Percentiles rank a stretch among this genome's conserved stretches.
phyloP scores from a whole-genome alignment of 352 stramenopile genomes.

The Lagenidium sp. region DNA sequence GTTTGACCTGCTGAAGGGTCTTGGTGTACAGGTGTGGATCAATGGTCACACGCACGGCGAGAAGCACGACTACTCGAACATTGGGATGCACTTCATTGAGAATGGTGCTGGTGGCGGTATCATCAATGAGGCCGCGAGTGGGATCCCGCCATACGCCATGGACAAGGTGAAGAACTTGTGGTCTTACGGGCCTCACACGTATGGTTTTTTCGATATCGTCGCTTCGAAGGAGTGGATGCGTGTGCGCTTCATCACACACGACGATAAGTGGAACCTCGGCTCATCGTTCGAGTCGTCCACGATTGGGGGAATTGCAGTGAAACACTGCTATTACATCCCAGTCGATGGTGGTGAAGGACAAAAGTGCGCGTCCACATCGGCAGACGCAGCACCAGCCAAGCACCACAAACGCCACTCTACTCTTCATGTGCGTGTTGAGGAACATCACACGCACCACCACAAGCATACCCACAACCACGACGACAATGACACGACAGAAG shows the following conservation, averaged over 20 bases:
- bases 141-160: slow-evolving; percentile 44
- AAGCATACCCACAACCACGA: too few species aligned
- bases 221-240: slow-evolving; percentile 55
- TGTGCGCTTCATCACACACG: slow-evolving; percentile 51
- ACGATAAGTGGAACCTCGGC: slow-evolving; percentile 47
- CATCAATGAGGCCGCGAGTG: slow-evolving; percentile 58
- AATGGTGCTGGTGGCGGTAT: slow-evolving; percentile 69
- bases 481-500: too few species aligned
- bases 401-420: neutral
- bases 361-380: slow-evolving; percentile 8
- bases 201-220: slow-evolving; percentile 59
- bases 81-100: slow-evolving; percentile 72
- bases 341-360: slow-evolving; percentile 21
- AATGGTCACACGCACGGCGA: slow-evolving; percentile 69
- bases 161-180: slow-evolving; percentile 61
- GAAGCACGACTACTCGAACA: slow-evolving; percentile 56
- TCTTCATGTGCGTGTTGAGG: neutral
- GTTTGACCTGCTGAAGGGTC: slow-evolving; percentile 37
- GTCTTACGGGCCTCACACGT: slow-evolving; percentile 48
- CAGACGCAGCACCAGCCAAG: neutral
- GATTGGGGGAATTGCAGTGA: slow-evolving; percentile 40
- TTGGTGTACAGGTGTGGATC: slow-evolving; percentile 55
- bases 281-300: slow-evolving; percentile 33
- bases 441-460: too few species aligned
- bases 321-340: slow-evolving; percentile 74